phyloP scores from a whole-genome alignment of 148 eudicot genomes.

The Fagopyrum tataricum region DNA sequence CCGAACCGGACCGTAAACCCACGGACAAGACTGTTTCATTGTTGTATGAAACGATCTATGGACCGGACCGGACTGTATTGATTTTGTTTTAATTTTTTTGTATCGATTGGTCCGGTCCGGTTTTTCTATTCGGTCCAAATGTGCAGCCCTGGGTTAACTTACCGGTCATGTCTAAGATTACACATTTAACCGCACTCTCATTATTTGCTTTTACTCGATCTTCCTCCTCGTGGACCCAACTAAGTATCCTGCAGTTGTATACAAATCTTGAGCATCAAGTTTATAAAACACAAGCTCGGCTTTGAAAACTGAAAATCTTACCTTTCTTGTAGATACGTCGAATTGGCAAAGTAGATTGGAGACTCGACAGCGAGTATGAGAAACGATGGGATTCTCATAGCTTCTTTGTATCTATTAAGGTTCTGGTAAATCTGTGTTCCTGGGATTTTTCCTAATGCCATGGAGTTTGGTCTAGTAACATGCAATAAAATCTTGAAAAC shows the following conservation, averaged over 20 bases:
- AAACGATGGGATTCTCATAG: slow-evolving; percentile 67
- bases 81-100: no score
- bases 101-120: no score
- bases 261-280: background rate
- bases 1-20: no score
- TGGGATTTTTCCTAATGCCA: slow-evolving; percentile 59
- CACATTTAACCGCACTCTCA: slow-evolving; percentile 43
- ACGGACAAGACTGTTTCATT: no score
- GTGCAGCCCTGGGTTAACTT: no score
- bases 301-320: slow-evolving; percentile 9
- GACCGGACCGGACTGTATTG: no score
- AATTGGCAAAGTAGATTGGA: slow-evolving; percentile 89
- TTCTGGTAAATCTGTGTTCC: slow-evolving; percentile 75
- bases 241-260: slow-evolving; percentile 46
- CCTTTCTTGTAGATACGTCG: slow-evolving; percentile 92
- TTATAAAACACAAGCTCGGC: background rate
- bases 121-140: no score
- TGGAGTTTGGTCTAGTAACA: slow-evolving; percentile 81
- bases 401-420: slow-evolving; percentile 60
- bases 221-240: slow-evolving; percentile 95
- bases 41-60: no score
- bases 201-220: slow-evolving; percentile 48
- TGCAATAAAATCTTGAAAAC: slow-evolving; percentile 85
- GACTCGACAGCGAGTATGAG: slow-evolving; percentile 79
- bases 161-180: slow-evolving; percentile 90